phyloP scores from a whole-genome alignment of 768 basidiomycete species.

The Kwoniella dendrophila region DNA sequence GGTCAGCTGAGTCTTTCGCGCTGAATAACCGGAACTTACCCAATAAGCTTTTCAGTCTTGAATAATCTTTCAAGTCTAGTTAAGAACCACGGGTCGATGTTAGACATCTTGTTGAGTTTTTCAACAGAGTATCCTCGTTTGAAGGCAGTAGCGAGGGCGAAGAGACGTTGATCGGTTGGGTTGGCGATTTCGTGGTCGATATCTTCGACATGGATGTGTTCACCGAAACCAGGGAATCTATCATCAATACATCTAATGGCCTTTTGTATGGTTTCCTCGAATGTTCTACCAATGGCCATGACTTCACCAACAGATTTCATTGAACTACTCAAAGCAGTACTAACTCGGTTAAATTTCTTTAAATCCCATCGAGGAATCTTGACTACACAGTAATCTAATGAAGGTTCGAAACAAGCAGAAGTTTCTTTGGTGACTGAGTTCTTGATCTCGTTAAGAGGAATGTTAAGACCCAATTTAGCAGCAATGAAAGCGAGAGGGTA shows the following conservation, averaged over 20 bases:
- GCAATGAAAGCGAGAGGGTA: slow-evolving; percentile 98
- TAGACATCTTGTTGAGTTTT: slow-evolving; percentile 96
- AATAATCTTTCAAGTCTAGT: slow-evolving; percentile 81
- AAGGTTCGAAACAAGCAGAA: slow-evolving; percentile 96
- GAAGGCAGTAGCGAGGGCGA: slow-evolving; percentile 93
- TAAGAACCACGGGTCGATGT: slow-evolving; percentile 98
- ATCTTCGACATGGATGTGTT: slow-evolving; percentile 70
- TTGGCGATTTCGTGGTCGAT: slow-evolving; percentile 91
- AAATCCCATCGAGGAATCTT: slow-evolving; percentile 99
- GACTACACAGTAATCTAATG: slow-evolving; percentile 94
- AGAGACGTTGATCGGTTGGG: slow-evolving; percentile 95
- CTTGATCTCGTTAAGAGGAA: slow-evolving; percentile 95
- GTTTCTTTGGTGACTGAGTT: slow-evolving; percentile 97
- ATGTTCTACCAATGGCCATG: slow-evolving; percentile 97
- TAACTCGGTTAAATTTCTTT: slow-evolving; percentile 95
- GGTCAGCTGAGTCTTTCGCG: slow-evolving; percentile 9
- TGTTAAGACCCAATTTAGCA: slow-evolving; percentile 94
- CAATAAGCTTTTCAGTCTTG: slow-evolving; percentile 74
- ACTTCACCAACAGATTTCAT: slow-evolving; percentile 99
- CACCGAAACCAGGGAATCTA: slow-evolving; percentile 86
- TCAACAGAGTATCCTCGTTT: slow-evolving; percentile 90
- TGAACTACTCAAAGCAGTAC: slow-evolving; percentile 82
- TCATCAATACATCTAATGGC: slow-evolving; percentile 96
- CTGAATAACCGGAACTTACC: slow-evolving; percentile 61
- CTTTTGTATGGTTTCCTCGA: slow-evolving; percentile 98